These are phyloP conservation scores for Tricladium varicosporioides DNA, from an alignment of 2,329 filamentous ascomycete species.

Conservation along the genomic window DNA sequence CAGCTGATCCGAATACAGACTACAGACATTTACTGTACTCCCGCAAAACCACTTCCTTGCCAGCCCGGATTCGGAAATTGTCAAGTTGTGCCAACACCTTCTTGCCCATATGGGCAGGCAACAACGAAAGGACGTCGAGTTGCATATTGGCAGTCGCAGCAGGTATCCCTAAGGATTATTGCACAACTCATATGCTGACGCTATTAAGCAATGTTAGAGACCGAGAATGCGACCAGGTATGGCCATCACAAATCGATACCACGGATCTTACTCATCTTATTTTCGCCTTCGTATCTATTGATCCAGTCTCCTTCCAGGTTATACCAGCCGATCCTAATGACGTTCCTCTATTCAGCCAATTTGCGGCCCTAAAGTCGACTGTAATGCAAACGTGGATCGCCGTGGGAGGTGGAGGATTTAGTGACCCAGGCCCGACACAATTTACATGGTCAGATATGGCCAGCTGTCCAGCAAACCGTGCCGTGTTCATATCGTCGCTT, in stretches of 20 bases:
- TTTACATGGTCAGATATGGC: constrained; percentile 34
- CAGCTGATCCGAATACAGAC: constrained; percentile 9
- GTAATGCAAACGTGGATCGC: constrained; percentile 36
- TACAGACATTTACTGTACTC: constrained; percentile 12
- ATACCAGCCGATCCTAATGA: constrained; percentile 28
- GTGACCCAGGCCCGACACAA: constrained; percentile 29
- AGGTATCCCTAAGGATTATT: too few species aligned
- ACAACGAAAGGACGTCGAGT: constrained; percentile 32
- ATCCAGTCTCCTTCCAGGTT: constrained; percentile 35
- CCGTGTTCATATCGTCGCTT: constrained; percentile 39
- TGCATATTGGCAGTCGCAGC: constrained; percentile 37
- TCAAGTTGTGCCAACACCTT: constrained; percentile 21
- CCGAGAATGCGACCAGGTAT: constrained; percentile 33
- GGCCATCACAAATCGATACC: constrained; percentile 35
- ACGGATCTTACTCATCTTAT: constrained; percentile 35
- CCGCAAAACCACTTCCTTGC: constrained; percentile 24
- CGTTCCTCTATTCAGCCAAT: constrained; percentile 21
- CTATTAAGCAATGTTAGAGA: not conserved
- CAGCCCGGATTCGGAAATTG: constrained; percentile 38
- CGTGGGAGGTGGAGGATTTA: constrained; percentile 40
- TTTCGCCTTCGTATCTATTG: constrained; percentile 43
- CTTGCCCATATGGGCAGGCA: constrained; percentile 27
- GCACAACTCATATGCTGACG: not conserved
- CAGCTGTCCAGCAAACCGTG: constrained; percentile 25
- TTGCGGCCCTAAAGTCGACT: constrained; percentile 35